A percentile compares a stretch with the other conserved stretches of the same genome.
Evolutionary conservation across 345 rosid species (phyloP).

Genomic region (Litchi chinensis): DNA sequence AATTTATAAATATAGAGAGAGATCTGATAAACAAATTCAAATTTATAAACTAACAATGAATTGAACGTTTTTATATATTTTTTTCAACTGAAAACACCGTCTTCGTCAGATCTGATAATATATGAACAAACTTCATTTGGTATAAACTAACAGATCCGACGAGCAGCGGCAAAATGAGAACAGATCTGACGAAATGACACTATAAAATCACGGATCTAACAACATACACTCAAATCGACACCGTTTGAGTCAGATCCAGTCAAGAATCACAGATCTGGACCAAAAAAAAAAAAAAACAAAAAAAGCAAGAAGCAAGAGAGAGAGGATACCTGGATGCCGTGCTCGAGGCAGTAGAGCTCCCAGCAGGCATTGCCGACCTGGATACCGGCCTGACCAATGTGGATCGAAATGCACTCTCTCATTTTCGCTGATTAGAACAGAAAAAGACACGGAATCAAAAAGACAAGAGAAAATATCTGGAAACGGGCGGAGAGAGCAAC

Average conservation of each 20-base stretch:
- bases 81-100: background rate
- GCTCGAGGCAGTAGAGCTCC: conserved; percentile 73
- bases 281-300: background rate
- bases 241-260: background rate
- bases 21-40: too few relatives aligned
- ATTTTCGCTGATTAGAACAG: conserved; percentile 24
- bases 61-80: too few relatives aligned
- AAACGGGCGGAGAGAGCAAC: background rate
- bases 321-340: conserved; percentile 63
- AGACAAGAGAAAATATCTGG: too few relatives aligned
- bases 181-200: background rate
- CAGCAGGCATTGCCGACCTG: conserved; percentile 85
- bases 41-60: background rate
- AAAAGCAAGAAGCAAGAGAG: background rate
- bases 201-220: background rate
- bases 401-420: conserved; percentile 80
- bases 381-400: conserved; percentile 82
- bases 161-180: background rate
- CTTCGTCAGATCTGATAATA: background rate
- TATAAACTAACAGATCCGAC: background rate
- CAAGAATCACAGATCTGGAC: background rate
- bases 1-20: background rate
- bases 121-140: background rate
- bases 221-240: background rate
- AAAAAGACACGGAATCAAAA: background rate